Base-by-base conservation (phyloP, 768 basidiomycete genomes). In the Kwoniella dendrophila region DNA sequence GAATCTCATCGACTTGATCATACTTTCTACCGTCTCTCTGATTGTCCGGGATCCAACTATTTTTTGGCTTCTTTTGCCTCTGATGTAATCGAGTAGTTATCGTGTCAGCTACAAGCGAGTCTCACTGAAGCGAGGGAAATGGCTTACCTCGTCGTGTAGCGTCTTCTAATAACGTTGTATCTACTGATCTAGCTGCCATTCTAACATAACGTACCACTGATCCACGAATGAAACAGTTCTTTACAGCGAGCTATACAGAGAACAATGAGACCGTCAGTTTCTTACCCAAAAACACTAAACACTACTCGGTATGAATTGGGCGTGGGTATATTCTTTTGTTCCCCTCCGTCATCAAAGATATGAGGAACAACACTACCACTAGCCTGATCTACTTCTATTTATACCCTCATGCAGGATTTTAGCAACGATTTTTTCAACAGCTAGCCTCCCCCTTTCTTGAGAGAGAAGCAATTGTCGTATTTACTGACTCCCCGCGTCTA, bases 161-260 rank as follows among this genome's bases (percentile, higher is more conserved):
- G 78, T 99, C 95, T 80, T 99, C 95, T 40, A 99, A 78, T 53
- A 98, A 80, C 69, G 94, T 92, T 1, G 92, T 96, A 79, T 99
- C 96, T 61, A 99, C 92, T 63, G 90, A 89, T 66, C 90, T 88
- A 26, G 90, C 86, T 2, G 92, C 92, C 57, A 99, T 83, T 76
- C 95, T 91, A 20, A 98, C 96, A 73, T 99, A 99, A 68, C 96
- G 89, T 54, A 99, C 94, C 14, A 98, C 96, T 18, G 92, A 95
- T 66, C 96, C 96, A 43, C 96, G 88, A 71, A 99, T 99, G 77
- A 99, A 99, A 79, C 93, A 96, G 79, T 98, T 98, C 82, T 94
- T 95, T 43, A 99, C 93, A 0, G 95, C 93, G 87, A 97, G 93
- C 95, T 98, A n/a, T n/a, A n/a, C n/a, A n/a, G n/a, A n/a, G 70